phyloP scores from a whole-genome alignment of 495 filamentous ascomycete species.

The Penicillium lividum region DNA sequence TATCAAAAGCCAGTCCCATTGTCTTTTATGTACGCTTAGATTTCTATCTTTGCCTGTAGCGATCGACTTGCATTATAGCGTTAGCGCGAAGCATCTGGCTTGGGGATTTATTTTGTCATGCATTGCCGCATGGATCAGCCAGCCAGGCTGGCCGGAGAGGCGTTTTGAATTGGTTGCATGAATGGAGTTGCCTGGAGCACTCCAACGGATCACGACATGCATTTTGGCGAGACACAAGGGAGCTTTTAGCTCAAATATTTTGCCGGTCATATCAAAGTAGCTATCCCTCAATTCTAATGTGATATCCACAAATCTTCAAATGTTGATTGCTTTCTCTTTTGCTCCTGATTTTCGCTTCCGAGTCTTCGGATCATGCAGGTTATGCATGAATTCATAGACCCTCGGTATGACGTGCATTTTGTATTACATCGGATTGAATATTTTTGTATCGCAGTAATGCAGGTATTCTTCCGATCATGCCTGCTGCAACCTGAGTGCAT shows the following conservation, averaged over 20 bases:
- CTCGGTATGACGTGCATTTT: background rate
- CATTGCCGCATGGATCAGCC: conserved; percentile 14
- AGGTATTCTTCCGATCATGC: background rate
- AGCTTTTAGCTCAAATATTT: conserved; percentile 7
- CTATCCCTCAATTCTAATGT: conserved; percentile 5
- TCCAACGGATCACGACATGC: conserved; percentile 22
- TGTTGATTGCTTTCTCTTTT: background rate
- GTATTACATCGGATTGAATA: background rate
- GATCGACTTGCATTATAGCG: conserved; percentile 31
- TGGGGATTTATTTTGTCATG: conserved; percentile 16
- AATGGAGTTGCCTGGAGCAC: conserved; percentile 28
- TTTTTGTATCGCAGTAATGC: background rate
- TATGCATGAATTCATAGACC: background rate
- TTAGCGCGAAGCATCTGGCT: conserved; percentile 23
- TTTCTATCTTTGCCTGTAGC: conserved; percentile 18
- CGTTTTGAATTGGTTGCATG: conserved; percentile 28
- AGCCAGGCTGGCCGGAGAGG: conserved; percentile 13
- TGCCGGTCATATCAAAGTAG: background rate
- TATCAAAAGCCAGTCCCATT: background rate
- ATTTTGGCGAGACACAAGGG: conserved; percentile 19
- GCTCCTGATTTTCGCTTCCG: background rate
- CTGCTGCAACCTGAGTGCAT: conserved; percentile 23
- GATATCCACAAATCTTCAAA: conserved; percentile 5
- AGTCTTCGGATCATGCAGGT: background rate
- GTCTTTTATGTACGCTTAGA: conserved; percentile 4